Percentiles rank a stretch among this genome's conserved stretches.
Conservation (phyloP, 805 yeast genomes). For the Sugiyamaella chiloensis region DNA sequence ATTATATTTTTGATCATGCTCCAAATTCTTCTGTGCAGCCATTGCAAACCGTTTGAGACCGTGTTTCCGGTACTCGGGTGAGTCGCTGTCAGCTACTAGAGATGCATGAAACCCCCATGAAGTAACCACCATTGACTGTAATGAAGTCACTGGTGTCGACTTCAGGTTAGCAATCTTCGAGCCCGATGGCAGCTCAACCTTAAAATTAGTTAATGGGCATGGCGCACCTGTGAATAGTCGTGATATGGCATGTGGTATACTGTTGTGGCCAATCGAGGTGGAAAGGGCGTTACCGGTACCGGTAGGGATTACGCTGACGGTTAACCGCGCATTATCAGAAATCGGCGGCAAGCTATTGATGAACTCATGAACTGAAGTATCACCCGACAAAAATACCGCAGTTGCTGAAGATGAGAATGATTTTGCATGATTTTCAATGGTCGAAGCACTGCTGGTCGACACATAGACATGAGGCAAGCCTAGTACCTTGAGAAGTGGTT, state of each 20-base stretch:
- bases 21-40: conserved; percentile 60
- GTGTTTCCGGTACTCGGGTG: conserved; percentile 57
- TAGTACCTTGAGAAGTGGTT: conserved; percentile 34
- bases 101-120: conserved; percentile 90
- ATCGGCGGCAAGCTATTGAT: conserved; percentile 46
- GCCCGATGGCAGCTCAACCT: conserved; percentile 42
- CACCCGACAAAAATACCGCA: conserved; percentile 73
- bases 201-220: conserved; percentile 44
- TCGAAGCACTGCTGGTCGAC: conserved; percentile 31
- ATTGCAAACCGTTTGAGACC: conserved; percentile 66
- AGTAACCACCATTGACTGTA: conserved; percentile 50
- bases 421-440: conserved; percentile 33
- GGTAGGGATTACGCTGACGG: conserved; percentile 51
- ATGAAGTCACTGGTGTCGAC: conserved; percentile 35
- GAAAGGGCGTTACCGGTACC: conserved; percentile 89
- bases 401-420: conserved; percentile 36
- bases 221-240: conserved; percentile 27
- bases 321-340: conserved; percentile 21
- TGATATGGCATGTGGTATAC: conserved; percentile 30
- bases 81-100: conserved; percentile 74
- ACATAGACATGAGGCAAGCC: conserved; percentile 35
- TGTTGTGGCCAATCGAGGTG: conserved; percentile 47
- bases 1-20: conserved; percentile 48
- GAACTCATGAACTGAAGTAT: conserved; percentile 78
- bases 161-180: conserved; percentile 20